These are phyloP conservation scores for Polyporus arcularius DNA, from an alignment of 768 basidiomycete species.

Conservation along the genomic window DNA sequence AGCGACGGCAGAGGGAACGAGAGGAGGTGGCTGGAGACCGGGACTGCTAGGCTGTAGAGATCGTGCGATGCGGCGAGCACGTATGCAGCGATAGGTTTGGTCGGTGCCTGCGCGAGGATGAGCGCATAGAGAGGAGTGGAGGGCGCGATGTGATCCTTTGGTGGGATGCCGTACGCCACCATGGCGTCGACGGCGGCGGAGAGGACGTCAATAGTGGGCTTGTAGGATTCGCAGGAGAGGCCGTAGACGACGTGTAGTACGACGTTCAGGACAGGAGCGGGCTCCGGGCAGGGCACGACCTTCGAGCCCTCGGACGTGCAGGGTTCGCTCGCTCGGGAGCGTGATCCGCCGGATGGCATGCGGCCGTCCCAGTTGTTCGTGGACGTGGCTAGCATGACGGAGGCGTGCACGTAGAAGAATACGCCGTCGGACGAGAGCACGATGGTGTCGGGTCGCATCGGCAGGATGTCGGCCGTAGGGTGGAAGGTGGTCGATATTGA, in stretches of 20 bases:
- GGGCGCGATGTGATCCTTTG: slow-evolving; percentile 26
- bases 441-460: slow-evolving; percentile 23
- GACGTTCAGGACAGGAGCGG: slow-evolving; percentile 31
- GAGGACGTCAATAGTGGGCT: slow-evolving; percentile 28
- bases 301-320: slow-evolving; percentile 26
- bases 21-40: slow-evolving; percentile 39
- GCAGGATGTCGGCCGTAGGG: slow-evolving; percentile 11
- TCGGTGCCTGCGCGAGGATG: slow-evolving; percentile 37
- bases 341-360: slow-evolving; percentile 6
- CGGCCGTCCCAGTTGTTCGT: slow-evolving; percentile 26
- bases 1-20: slow-evolving; percentile 35
- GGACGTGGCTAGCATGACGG: slow-evolving; percentile 21
- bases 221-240: slow-evolving; percentile 27
- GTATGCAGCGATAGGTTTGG: slow-evolving; percentile 40
- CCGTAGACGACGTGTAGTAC: slow-evolving; percentile 36
- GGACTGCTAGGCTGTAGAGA: slow-evolving; percentile 39
- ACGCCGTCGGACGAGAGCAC: slow-evolving; percentile 30
- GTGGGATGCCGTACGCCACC: slow-evolving; percentile 27
- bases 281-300: slow-evolving; percentile 29
- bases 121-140: slow-evolving; percentile 32
- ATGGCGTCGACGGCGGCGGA: slow-evolving; percentile 24
- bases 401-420: slow-evolving; percentile 33
- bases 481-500: slow-evolving; percentile 26
- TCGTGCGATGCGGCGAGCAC: slow-evolving; percentile 39
- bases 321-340: slow-evolving; percentile 30